These are phyloP conservation scores for Boletellus ananiceps DNA, from an alignment of 768 basidiomycete genomes.

Conservation along the genomic window DNA sequence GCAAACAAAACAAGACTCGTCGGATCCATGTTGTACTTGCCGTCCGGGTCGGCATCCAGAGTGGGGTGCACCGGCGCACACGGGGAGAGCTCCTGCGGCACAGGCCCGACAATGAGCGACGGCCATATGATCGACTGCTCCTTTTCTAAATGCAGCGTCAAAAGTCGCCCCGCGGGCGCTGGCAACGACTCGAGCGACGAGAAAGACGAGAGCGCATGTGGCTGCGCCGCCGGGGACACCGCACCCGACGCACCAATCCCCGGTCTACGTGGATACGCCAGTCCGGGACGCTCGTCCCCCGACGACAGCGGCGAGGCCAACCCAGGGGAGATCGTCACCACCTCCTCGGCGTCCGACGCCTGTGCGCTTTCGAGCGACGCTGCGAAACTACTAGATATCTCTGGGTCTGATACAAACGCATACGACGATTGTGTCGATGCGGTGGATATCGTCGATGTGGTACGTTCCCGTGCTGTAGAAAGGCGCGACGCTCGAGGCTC, in stretches of 20 bases:
- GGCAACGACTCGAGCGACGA: conserved; percentile 75
- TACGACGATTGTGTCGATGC: conserved; percentile 77
- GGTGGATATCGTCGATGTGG: conserved; percentile 70
- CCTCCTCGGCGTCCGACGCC: conserved; percentile 68
- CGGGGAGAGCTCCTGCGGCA: conserved; percentile 56
- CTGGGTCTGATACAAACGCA: conserved; percentile 78
- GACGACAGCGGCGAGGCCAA: conserved; percentile 60
- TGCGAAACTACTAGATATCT: conserved; percentile 81
- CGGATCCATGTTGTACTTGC: conserved; percentile 80
- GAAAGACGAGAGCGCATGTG: conserved; percentile 61
- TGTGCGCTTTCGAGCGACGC: conserved; percentile 75
- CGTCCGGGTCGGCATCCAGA: conserved; percentile 47
- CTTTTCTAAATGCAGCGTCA: conserved; percentile 81
- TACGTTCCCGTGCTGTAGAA: conserved; percentile 57
- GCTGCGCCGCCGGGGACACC: conserved; percentile 51
- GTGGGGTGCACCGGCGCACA: conserved; percentile 47
- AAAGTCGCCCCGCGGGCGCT: conserved; percentile 55
- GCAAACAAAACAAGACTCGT: conserved; percentile 73
- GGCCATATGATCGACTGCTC: conserved; percentile 80
- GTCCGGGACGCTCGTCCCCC: conserved; percentile 44
- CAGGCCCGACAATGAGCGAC: conserved; percentile 69
- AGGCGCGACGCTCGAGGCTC: conserved; percentile 55
- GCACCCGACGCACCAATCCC: conserved; percentile 45
- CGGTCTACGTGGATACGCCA: conserved; percentile 11
- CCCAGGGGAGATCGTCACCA: conserved; percentile 48